These are phyloP conservation scores for Boletus eberwhitei DNA, from an alignment of 768 basidiomycete genomes.

Conservation along the genomic window DNA sequence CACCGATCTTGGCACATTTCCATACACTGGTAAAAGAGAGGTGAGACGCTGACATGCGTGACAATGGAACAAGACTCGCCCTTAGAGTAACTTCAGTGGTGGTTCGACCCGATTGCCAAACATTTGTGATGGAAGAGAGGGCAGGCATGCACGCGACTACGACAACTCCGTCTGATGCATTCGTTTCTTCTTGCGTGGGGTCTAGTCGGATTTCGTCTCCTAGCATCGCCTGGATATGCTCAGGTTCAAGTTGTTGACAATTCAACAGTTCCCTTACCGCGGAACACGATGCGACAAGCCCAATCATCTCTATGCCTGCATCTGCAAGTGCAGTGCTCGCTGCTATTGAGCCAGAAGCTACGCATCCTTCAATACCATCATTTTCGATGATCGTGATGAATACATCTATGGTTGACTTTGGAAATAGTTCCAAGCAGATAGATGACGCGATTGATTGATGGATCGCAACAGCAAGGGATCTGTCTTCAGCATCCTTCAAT, in stretches of 20 bases:
- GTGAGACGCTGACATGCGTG: background rate
- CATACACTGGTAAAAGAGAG: slow-evolving; percentile 51
- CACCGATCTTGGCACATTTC: slow-evolving; percentile 68
- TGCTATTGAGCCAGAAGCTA: slow-evolving; percentile 83
- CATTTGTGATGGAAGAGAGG: slow-evolving; percentile 71
- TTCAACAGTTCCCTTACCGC: slow-evolving; percentile 47
- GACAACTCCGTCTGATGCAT: slow-evolving; percentile 58
- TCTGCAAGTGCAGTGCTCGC: slow-evolving; percentile 89
- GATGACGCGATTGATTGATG: slow-evolving; percentile 83
- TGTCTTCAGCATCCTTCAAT: slow-evolving; percentile 90
- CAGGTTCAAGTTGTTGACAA: background rate
- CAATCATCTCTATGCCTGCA: slow-evolving; percentile 89
- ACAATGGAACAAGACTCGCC: slow-evolving; percentile 43
- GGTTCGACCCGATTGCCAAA: slow-evolving; percentile 83
- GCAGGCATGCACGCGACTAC: slow-evolving; percentile 87
- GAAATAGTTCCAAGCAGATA: slow-evolving; percentile 83
- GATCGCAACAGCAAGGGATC: slow-evolving; percentile 77
- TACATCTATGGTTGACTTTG: slow-evolving; percentile 91
- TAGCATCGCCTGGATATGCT: slow-evolving; percentile 47
- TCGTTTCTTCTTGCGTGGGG: slow-evolving; percentile 69
- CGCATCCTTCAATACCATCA: slow-evolving; percentile 86
- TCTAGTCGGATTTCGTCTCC: slow-evolving; percentile 70
- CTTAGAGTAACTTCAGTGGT: slow-evolving; percentile 47
- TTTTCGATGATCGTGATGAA: slow-evolving; percentile 87
- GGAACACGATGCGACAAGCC: slow-evolving; percentile 80